Evolutionary conservation across 164 flowering plant species (phyloP).

Genomic region (Chloranthus sessilifolius): DNA sequence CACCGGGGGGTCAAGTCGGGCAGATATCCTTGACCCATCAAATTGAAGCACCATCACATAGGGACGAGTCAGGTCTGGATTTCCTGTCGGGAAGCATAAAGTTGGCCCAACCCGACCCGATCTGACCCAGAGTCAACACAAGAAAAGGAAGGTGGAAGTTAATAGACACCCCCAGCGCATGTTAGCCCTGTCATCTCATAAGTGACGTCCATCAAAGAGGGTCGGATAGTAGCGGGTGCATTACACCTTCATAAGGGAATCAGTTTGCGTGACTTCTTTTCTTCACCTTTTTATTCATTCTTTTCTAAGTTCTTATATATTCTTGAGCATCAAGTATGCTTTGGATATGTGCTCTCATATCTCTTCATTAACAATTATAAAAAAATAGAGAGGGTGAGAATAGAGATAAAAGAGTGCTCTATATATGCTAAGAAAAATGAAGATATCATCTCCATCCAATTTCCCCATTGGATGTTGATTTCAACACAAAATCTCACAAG

Average conservation of each 20-base stretch:
- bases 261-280: constrained; percentile 12
- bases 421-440: neutral
- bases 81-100: neutral
- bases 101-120: neutral
- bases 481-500: constrained; percentile 1
- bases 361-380: neutral
- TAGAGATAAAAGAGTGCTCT: neutral
- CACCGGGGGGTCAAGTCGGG: too few relatives aligned
- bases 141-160: neutral
- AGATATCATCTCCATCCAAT: neutral
- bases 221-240: neutral
- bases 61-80: neutral
- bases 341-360: too few relatives aligned
- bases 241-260: constrained; percentile 1
- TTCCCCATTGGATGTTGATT: neutral
- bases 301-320: neutral
- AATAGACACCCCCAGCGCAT: neutral
- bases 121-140: neutral
- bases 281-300: neutral
- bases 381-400: neutral
- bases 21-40: too few relatives aligned
- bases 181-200: neutral
- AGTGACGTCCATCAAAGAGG: neutral
- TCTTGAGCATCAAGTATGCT: constrained; percentile 12
- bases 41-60: too few relatives aligned